Base-by-base conservation (phyloP, 805 yeast genomes). In the Suhomyces prunicola region DNA sequence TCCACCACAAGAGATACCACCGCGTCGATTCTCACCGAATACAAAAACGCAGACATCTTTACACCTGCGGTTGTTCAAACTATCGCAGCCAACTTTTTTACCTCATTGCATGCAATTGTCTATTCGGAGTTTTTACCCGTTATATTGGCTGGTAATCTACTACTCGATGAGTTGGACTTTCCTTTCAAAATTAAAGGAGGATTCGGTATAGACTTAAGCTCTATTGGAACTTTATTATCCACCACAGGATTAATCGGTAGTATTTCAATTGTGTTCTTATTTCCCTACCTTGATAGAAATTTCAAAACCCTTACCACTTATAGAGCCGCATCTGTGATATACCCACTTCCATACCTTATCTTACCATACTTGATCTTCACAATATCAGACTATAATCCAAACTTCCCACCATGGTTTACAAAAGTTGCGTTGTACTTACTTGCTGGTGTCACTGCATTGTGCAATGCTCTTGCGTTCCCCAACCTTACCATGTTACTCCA, bases 71-170 rank as follows among this genome's bases (percentile, higher is more conserved):
- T 72, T 15, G 48, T 69, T 4, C 64, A 63, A 46, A 60, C 71
- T 7, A 68, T 73, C 50, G 23, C 63, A 64, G 53, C 76, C 64
- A 63, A 76, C 60, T 75, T 80, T 49, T 60, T 74, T 23, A 62
- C 77, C 57, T 69, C 82, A n/a, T 71, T 81, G 47, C 84, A 80
- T 60, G 61, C 69, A 10, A 67, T 79, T 13, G 82, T 80, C 4
- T 80, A 69, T 60, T 75, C 77, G 33, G 86, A 83, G 62, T 79
- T 84, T 50, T 60, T 83, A 44, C 87, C 88, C 0, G 77, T 84
- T 3, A 77, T 78, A 51, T 67, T 83, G 13, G 83, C 86, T 2
- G 64, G 69, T 5, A 56, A 61, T 9, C 57, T 64, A 15, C 51
- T 56, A 19, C 53, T 53, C 2, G 64, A 65, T 6, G 49, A 57